Conservation (phyloP, 2,329 filamentous ascomycete species). For the Claviceps sp. region DNA sequence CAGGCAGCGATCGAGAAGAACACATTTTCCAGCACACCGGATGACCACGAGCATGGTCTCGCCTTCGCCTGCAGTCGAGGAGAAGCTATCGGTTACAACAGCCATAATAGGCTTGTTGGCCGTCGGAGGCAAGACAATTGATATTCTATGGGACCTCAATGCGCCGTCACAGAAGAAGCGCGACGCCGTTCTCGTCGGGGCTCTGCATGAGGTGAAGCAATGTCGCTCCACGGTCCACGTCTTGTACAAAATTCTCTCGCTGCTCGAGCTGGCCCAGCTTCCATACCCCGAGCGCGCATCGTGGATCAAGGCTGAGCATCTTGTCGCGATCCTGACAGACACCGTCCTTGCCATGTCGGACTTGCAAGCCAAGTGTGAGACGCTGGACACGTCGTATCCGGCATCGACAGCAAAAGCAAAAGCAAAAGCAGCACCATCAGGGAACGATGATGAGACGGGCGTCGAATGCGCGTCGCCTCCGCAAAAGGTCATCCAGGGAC, state of each 20-base stretch:
- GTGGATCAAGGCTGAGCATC: constrained; percentile 22
- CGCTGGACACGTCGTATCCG: constrained; percentile 5
- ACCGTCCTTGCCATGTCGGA: constrained; percentile 22
- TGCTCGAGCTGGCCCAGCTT: constrained; percentile 19
- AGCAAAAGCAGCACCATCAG: neutral
- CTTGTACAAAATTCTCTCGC: constrained; percentile 21
- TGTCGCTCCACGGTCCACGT: constrained; percentile 24
- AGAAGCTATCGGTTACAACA: constrained; percentile 21
- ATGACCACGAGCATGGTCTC: neutral
- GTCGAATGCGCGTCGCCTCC: constrained; percentile 4
- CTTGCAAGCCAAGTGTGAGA: constrained; percentile 17
- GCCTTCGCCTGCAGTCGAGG: constrained; percentile 6
- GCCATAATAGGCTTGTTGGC: constrained; percentile 24
- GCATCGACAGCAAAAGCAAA: neutral
- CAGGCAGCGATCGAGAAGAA: neutral
- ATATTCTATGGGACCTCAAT: constrained; percentile 22
- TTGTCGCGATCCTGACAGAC: constrained; percentile 23
- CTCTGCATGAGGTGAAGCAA: constrained; percentile 23
- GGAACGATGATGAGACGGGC: neutral
- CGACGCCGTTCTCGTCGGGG: constrained; percentile 16
- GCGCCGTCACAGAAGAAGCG: constrained; percentile 13
- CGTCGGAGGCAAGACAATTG: constrained; percentile 20
- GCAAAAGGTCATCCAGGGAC: constrained; percentile 15
- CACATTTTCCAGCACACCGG: neutral
- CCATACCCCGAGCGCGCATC: constrained; percentile 21